Base-by-base conservation (phyloP, 352 stramenopile genomes). In the Thraustochytrium striatum region DNA sequence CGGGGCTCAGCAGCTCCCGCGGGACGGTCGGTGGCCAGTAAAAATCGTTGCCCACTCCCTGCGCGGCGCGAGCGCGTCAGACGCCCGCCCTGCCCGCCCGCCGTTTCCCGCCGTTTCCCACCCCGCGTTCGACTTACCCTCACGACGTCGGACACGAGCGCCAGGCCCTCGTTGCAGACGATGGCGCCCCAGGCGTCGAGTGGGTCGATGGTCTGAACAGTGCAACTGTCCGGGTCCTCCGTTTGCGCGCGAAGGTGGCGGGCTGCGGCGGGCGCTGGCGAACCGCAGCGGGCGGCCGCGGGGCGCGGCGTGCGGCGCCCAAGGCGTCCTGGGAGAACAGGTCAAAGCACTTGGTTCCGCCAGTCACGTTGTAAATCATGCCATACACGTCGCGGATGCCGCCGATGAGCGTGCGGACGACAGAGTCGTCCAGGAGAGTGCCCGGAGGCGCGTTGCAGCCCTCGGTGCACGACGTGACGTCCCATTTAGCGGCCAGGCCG, bases 311-410 rank as follows among this genome's bases (percentile, higher is more conserved):
- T 5, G 5, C 39, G 39, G 5, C 5, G 39, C 5, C 39, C 39
- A 11, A 5, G 25, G 5, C 53, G 5, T 36, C 53, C 25, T 61
- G 25, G 5, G 25, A 11, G 9, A 5, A 5, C 5, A 16, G 53
- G 65, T 38, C 36, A 39, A 62, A 75, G 50, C 65, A 75, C 30
- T 72, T 44, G 13, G 52, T 50, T 16, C 38, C 50, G 16, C 65
- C 65, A 30, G 65, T 75, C 3, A 75, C 68, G 52, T 75, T 75
- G 30, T 75, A 75, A 5, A 75, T 39, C 65, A 75, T 75, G 21
- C 39, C 50, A 7, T 75, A 75, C 41, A 61, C 52, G 3, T 70
- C 36, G 11, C 65, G 33, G 5, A 75, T 30, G 50, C 65, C 65
- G 36, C 21, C 13, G 1, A 70, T 16, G 21, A 70, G 59, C 9